Evolutionary conservation across 148 eudicot genomes (phyloP).

Genomic region (Fagopyrum tataricum): DNA sequence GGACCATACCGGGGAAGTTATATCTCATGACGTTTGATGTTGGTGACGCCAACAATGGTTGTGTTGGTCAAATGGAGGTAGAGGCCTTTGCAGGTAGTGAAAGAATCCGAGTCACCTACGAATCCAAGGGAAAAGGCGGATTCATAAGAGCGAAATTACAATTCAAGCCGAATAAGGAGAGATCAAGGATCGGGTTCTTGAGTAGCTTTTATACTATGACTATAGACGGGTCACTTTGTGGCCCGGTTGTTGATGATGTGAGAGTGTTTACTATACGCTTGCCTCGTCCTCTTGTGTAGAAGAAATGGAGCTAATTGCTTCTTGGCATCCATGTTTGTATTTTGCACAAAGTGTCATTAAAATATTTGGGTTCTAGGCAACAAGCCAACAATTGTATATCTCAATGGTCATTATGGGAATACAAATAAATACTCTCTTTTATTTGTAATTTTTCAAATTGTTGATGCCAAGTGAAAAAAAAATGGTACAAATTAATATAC

Average conservation of each 20-base stretch:
- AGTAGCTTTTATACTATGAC: conserved; percentile 30
- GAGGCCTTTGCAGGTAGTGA: conserved; percentile 35
- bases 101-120: conserved; percentile 22
- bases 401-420: too few relatives aligned
- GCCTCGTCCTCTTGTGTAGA: conserved; percentile 3
- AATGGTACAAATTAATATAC: too few relatives aligned
- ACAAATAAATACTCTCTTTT: too few relatives aligned
- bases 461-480: too few relatives aligned
- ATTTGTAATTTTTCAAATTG: too few relatives aligned
- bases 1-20: conserved; percentile 23
- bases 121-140: conserved; percentile 29
- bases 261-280: conserved; percentile 16
- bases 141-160: conserved; percentile 14
- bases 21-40: conserved; percentile 31
- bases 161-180: conserved; percentile 14
- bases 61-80: conserved; percentile 33
- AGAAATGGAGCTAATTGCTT: neutral
- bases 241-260: conserved; percentile 33
- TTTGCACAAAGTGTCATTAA: neutral
- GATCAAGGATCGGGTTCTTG: conserved; percentile 19
- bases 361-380: neutral
- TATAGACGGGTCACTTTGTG: conserved; percentile 32
- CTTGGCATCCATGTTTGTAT: neutral
- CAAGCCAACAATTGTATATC: neutral
- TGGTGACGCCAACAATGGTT: conserved; percentile 34